Base-by-base conservation (phyloP, 139 green algal species). In the Spirogloea muscicola region DNA sequence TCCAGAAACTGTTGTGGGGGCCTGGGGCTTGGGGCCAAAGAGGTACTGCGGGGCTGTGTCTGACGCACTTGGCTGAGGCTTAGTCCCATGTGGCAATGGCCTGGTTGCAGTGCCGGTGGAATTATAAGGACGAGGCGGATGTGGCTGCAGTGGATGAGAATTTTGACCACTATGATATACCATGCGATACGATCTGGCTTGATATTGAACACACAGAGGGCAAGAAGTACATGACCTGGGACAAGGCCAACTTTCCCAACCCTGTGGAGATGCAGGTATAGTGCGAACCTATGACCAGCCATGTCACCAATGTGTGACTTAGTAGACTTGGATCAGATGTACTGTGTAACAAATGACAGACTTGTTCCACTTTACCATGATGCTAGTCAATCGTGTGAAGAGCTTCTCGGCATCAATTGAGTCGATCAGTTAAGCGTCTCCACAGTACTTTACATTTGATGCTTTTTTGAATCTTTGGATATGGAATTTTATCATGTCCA, bases 181-280 rank as follows among this genome's bases (percentile, higher is more conserved):
- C 95, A 2, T 98, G 96, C 62, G 95, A 99, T 71, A 93, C 98
- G 44, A 75, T 99, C 43, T 99, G 95, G 95, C 91, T 99, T 37
- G 95, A 99, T 86, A 99, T 99, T 62, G 95, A 99, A 86, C 93
- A 99, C 87, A 98, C 94, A 38, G 87, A 97, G 75, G 93, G 91
- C 69, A 97, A 97, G 83, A 57, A 86, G 61, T 99, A 99, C 86
- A 91, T 99, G 85, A 98, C 94, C 0, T 99, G 95, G 94, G 92
- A 99, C 62, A 40, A 27, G 13, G 67, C 66, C 2, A 64, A 88
- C 41, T 99, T 99, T 84, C 94, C 94, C 4, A 86, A 80, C 44
- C 90, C 92, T 0, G 43, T 52, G 13, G 64, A 46, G 16, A 91
- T 96, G 89, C 90, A 94, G 72, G 69, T n/a, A n/a, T n/a, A n/a